A percentile compares a stretch with the other conserved stretches of the same genome.
phyloP scores from a whole-genome alignment of 345 rosid genomes.

The Viola odorata region DNA sequence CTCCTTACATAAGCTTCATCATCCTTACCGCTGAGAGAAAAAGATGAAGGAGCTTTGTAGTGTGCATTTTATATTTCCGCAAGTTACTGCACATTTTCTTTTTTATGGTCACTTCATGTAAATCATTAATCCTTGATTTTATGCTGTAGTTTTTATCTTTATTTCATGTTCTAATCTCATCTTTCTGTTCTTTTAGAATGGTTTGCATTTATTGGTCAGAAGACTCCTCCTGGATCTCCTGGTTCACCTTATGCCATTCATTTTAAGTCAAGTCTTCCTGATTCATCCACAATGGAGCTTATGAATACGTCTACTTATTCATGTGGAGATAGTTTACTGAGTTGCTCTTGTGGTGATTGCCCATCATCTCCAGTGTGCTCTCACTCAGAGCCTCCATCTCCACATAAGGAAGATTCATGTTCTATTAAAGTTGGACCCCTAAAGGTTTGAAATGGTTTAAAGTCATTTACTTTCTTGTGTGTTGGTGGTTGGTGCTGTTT shows the following conservation, averaged over 20 bases:
- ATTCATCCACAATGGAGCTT: constrained; percentile 14
- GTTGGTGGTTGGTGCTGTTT: neutral
- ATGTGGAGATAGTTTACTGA: constrained; percentile 20
- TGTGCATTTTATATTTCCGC: too few species aligned
- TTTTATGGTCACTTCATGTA: too few species aligned
- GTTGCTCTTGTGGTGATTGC: constrained; percentile 31
- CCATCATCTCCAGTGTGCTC: constrained; percentile 21
- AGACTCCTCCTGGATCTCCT: constrained; percentile 19
- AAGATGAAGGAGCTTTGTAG: too few species aligned
- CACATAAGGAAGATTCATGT: constrained; percentile 17
- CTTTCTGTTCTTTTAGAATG: constrained; percentile 11
- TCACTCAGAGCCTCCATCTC: constrained; percentile 19
- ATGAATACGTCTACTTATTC: constrained; percentile 21
- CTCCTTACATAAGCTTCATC: too few species aligned
- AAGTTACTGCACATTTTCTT: too few species aligned
- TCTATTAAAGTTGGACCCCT: constrained; percentile 11
- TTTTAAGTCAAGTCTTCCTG: constrained; percentile 13
- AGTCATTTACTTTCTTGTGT: constrained; percentile 6
- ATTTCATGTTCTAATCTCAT: neutral
- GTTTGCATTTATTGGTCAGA: constrained; percentile 24
- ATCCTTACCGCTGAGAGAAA: too few species aligned
- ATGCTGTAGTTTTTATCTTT: neutral
- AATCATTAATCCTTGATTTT: neutral
- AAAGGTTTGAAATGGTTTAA: constrained; percentile 12
- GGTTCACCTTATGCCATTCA: constrained; percentile 26